These are phyloP conservation scores for Plasmodium malariae DNA, from an alignment of 169 alveolate genomes.

Conservation along the genomic window DNA sequence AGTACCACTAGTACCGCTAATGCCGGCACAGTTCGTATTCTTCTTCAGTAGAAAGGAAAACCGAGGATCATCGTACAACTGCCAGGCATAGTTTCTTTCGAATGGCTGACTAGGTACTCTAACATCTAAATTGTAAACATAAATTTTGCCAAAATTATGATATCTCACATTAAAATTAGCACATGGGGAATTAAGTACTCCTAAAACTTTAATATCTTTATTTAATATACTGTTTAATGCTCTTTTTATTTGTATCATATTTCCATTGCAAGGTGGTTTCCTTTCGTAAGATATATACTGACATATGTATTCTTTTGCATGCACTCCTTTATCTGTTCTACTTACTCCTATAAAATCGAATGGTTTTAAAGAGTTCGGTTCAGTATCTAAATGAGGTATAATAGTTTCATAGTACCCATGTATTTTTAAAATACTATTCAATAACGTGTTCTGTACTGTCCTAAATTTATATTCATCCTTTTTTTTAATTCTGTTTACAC, in stretches of 20 bases:
- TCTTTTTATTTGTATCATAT: slow-evolving; percentile 75
- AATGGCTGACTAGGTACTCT: slow-evolving; percentile 79
- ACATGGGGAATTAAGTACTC: slow-evolving; percentile 77
- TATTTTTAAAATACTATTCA: slow-evolving; percentile 78
- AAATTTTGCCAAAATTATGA: slow-evolving; percentile 83
- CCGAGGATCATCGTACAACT: slow-evolving; percentile 78
- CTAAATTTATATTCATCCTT: not conserved
- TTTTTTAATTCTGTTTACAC: not conserved
- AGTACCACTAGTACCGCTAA: not conserved
- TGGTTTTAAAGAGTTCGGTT: slow-evolving; percentile 14
- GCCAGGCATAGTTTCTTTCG: slow-evolving; percentile 85
- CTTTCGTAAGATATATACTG: slow-evolving; percentile 83
- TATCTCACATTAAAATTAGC: slow-evolving; percentile 79
- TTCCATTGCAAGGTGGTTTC: slow-evolving; percentile 79
- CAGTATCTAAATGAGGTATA: not conserved
- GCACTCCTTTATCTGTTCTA: slow-evolving; percentile 87
- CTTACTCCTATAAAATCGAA: slow-evolving; percentile 84
- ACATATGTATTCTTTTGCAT: slow-evolving; percentile 83
- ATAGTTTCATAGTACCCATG: slow-evolving; percentile 78
- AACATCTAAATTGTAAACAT: slow-evolving; percentile 81
- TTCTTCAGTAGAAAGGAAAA: slow-evolving; percentile 42
- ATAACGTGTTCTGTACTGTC: slow-evolving; percentile 77
- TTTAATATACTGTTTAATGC: slow-evolving; percentile 79
- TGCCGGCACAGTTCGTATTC: not conserved
- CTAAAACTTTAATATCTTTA: slow-evolving; percentile 79